Conservation (phyloP, 768 basidiomycete genomes). For the Gymnopilus junonius region DNA sequence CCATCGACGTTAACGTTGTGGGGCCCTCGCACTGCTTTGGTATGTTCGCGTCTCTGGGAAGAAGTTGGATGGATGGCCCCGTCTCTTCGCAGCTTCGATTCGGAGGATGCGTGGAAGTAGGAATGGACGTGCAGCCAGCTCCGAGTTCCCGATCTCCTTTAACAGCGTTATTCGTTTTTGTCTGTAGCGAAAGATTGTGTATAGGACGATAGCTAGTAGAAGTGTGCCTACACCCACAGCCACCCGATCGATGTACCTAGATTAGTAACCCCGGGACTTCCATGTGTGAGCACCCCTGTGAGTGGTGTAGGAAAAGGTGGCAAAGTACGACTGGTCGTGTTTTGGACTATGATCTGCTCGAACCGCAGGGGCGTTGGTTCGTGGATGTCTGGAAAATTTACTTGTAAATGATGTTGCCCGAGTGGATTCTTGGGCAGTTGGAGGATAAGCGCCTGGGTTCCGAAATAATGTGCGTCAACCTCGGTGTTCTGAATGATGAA, state of each 20-base stretch:
- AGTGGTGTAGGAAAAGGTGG: neutral
- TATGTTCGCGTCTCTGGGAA: neutral
- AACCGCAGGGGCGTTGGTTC: neutral
- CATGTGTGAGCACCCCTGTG: too few relatives aligned
- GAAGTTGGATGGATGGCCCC: neutral
- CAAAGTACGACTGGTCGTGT: neutral
- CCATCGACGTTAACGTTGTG: too few relatives aligned
- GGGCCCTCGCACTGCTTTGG: neutral
- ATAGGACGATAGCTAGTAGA: neutral
- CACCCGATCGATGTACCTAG: neutral
- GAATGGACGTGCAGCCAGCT: neutral
- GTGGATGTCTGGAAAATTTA: neutral
- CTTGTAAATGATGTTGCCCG: neutral
- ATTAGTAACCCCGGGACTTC: neutral
- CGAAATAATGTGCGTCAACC: neutral
- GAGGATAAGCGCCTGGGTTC: neutral
- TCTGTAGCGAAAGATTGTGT: neutral
- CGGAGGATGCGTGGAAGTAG: neutral
- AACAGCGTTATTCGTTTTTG: neutral
- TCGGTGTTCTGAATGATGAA: neutral
- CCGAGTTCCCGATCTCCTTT: neutral
- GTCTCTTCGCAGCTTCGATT: neutral
- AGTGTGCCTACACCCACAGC: too few relatives aligned
- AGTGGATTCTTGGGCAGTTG: neutral
- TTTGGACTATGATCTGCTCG: neutral